Evolutionary conservation across 176 grass and related monocot species (phyloP).

Genomic region (Tillandsia fasciculata): DNA sequence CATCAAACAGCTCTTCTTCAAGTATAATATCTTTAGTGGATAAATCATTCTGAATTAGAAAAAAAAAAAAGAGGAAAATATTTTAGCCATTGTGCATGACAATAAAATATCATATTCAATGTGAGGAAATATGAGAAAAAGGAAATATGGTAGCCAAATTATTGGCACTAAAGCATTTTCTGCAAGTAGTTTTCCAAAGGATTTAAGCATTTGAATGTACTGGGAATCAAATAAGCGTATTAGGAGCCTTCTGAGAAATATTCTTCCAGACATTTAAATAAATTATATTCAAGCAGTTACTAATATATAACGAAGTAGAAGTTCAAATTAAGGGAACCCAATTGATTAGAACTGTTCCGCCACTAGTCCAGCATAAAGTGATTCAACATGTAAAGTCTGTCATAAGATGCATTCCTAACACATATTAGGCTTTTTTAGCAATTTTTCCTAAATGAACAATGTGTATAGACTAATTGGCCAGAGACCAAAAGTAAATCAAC

Average conservation of each 20-base stretch:
- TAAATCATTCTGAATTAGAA: slow-evolving; percentile 29
- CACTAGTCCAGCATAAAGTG: no score
- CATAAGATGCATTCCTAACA: no score
- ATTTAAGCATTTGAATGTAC: no score
- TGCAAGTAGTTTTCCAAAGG: no score
- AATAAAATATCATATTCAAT: background rate
- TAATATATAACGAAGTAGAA: background rate
- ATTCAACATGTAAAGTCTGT: no score
- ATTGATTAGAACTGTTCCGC: background rate
- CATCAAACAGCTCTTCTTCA: slow-evolving; percentile 17
- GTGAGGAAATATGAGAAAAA: background rate
- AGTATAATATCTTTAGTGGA: slow-evolving; percentile 10
- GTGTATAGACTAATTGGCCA: no score
- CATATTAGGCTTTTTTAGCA: no score
- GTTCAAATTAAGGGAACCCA: background rate
- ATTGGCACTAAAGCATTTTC: no score
- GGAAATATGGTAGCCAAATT: no score
- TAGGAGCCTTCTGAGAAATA: background rate
- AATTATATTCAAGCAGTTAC: background rate
- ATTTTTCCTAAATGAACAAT: no score
- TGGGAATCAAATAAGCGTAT: background rate
- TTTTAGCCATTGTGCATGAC: background rate
- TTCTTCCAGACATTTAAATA: background rate
- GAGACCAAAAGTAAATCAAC: no score
- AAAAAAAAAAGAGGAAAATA: slow-evolving; percentile 4